A percentile compares a stretch with the other conserved stretches of the same genome.
These are phyloP conservation scores for Chlorophyllum brunneum DNA, from an alignment of 768 basidiomycete species.

Conservation along the genomic window DNA sequence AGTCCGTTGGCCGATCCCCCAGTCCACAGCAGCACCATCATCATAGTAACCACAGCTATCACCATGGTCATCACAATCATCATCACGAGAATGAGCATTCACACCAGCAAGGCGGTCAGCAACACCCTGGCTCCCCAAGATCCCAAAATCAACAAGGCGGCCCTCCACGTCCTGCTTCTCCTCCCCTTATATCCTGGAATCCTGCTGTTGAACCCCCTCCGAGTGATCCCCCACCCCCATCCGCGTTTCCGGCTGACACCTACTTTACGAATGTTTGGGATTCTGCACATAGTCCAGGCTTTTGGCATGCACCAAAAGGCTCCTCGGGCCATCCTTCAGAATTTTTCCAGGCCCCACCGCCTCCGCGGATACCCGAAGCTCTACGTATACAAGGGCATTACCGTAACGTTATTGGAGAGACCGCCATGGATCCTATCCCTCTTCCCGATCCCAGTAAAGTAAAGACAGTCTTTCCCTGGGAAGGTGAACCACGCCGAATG, in stretches of 20 bases:
- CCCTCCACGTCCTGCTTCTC: constrained; percentile 44
- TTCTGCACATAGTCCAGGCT: constrained; percentile 26
- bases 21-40: not conserved
- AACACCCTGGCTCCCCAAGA: constrained; percentile 20
- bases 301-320: not conserved
- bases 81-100: too few relatives aligned
- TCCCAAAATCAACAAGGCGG: constrained; percentile 12
- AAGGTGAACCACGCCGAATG: constrained; percentile 61
- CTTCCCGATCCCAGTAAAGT: constrained; percentile 72
- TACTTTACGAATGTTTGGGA: constrained; percentile 92
- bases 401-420: constrained; percentile 54
- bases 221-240: constrained; percentile 45
- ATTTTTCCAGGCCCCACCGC: constrained; percentile 60
- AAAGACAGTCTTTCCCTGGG: constrained; percentile 93
- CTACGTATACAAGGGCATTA: constrained; percentile 75
- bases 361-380: constrained; percentile 60
- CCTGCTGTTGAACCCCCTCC: constrained; percentile 80
- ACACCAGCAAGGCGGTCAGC: constrained; percentile 19
- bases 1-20: not conserved
- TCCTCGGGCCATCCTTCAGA: constrained; percentile 28
- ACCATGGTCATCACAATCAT: constrained; percentile 17
- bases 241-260: constrained; percentile 66
- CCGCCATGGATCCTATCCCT: constrained; percentile 34
- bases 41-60: constrained; percentile 6
- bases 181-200: constrained; percentile 75